phyloP scores from a whole-genome alignment of 2,329 filamentous ascomycete genomes.

The Ophiostoma pallidulum region DNA sequence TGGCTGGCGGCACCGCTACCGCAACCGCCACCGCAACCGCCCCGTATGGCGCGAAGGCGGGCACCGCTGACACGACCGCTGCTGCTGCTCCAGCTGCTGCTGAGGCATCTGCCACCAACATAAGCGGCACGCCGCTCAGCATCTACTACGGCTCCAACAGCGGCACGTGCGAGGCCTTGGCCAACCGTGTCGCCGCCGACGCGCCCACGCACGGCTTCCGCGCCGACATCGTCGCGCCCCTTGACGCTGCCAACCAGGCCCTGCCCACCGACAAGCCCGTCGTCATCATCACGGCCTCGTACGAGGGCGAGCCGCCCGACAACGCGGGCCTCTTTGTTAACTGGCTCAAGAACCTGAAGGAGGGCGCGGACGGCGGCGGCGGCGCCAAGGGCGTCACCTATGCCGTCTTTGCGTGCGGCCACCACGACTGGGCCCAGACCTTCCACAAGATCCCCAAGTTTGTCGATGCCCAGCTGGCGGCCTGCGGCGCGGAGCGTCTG shows the following conservation, averaged over 20 bases:
- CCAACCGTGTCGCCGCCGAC: conserved; percentile 47
- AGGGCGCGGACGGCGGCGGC: not conserved
- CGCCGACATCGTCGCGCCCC: conserved; percentile 37
- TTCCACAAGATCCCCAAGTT: conserved; percentile 59
- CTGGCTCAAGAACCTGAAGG: conserved; percentile 1
- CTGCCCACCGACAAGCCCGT: conserved; percentile 53
- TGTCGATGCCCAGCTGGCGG: conserved; percentile 45
- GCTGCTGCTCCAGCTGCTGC: conserved; percentile 62
- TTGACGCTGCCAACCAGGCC: conserved; percentile 53
- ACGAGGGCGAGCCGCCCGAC: conserved; percentile 65
- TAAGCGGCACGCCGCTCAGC: conserved; percentile 38
- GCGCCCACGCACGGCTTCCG: conserved; percentile 50
- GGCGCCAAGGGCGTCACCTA: conserved; percentile 38
- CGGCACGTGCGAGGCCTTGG: conserved; percentile 55
- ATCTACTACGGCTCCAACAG: conserved; percentile 60
- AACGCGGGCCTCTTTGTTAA: conserved; percentile 46
- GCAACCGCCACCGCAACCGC: not conserved
- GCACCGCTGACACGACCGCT: conserved; percentile 35
- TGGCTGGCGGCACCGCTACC: not conserved
- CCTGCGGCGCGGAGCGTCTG: conserved; percentile 37
- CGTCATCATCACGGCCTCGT: conserved; percentile 57
- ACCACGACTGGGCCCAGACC: conserved; percentile 44
- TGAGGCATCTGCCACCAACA: conserved; percentile 36
- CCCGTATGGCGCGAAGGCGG: too few species aligned
- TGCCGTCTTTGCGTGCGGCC: conserved; percentile 58